Evolutionary conservation across 202 grass and related monocot species (phyloP).

Genomic region (Brachypodium distachyon): DNA sequence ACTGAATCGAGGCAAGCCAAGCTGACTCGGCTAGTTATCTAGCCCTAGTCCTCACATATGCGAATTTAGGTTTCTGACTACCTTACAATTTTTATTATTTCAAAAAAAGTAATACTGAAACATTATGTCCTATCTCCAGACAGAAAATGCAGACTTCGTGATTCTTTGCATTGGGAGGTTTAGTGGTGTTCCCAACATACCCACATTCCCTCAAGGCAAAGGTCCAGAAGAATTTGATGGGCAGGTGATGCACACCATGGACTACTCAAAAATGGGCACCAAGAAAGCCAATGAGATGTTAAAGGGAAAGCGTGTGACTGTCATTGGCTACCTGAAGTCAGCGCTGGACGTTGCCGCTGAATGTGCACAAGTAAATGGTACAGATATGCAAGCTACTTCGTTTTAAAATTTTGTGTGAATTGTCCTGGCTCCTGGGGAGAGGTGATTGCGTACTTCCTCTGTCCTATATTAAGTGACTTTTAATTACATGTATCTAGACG

Average conservation of each 20-base stretch:
- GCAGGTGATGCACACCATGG: constrained; percentile 54
- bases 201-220: constrained; percentile 35
- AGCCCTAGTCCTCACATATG: no score
- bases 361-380: constrained; percentile 65
- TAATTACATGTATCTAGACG: no score
- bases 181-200: constrained; percentile 55
- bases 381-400: background rate
- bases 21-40: no score
- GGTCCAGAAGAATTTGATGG: constrained; percentile 60
- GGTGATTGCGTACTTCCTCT: no score
- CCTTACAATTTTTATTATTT: no score
- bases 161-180: constrained; percentile 76
- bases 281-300: constrained; percentile 25
- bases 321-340: constrained; percentile 57
- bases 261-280: constrained; percentile 58
- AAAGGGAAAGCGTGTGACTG: constrained; percentile 44
- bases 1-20: no score
- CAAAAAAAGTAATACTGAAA: no score
- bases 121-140: constrained; percentile 21
- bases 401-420: no score
- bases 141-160: constrained; percentile 48
- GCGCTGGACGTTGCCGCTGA: constrained; percentile 63
- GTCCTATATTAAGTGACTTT: no score
- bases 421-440: no score
- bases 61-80: no score